Base-by-base conservation (phyloP, 192 early-diverging fungal genomes). In the Allomyces macrogynus region DNA sequence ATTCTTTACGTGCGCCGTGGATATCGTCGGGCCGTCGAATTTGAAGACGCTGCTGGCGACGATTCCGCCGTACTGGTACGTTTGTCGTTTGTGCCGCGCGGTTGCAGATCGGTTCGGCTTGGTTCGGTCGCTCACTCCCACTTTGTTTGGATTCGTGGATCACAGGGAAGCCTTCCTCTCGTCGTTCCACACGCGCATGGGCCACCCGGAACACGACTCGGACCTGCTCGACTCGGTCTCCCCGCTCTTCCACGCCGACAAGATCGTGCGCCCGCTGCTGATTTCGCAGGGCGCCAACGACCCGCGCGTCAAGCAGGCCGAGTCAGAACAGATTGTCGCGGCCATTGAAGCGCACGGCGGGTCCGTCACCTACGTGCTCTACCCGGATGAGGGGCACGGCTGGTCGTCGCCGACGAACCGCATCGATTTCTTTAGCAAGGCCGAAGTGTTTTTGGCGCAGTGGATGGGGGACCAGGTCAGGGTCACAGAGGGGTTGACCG, bases 281-380 rank as follows among this genome's bases (percentile, higher is more conserved):
- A 75, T 75, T 61, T 71, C 62, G 26, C 74, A 75, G 62, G 74
- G 74, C 14, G 64, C 63, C 23, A 75, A 75, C 49, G 74, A 75
- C 24, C 74, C 74, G 26, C 65, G 74, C 18, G 74, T 75, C 63
- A 75, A 75, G 67, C 66, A 70, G 43, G 70, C 74, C 10, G 74
- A 75, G 65, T 66, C 70, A 62, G 74, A 75, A 62, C 74, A 75
- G 61, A 75, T 75, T 23, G 73, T 75, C 32, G 24, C 70, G 0
- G 68, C 73, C 0, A 72, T 75, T 64, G 60, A 63, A 1, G 64
- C 61, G 7, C 76, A 70, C 5, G 64, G 63, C 4, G 71, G 70
- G 27, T 64, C 66, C 24, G 74, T 75, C 10, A 65, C 64, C 25
- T 75, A 75, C 18, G 70, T 75, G 27, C 62, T 75, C 40, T 75